Conservation (phyloP, 2,329 filamentous ascomycete species). For the Penicillium sp. region DNA sequence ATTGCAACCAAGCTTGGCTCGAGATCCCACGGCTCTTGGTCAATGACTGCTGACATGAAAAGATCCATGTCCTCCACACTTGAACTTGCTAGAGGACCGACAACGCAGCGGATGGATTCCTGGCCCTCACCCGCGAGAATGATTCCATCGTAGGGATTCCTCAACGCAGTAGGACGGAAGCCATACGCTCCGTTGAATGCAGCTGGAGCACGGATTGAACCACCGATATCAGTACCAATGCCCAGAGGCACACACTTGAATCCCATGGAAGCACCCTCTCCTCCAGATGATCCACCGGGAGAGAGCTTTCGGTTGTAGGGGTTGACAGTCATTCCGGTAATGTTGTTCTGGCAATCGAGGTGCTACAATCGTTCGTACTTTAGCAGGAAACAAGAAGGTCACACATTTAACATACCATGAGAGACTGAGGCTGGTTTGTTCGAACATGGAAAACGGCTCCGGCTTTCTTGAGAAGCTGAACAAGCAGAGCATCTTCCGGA, state of each 20-base stretch:
- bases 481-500: conserved; percentile 33
- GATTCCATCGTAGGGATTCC: background rate
- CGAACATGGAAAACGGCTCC: conserved; percentile 44
- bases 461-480: conserved; percentile 36
- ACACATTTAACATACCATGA: conserved; percentile 30
- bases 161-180: background rate
- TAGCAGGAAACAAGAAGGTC: background rate
- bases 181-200: background rate
- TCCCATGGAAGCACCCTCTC: conserved; percentile 34
- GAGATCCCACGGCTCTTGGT: conserved; percentile 30
- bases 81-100: background rate
- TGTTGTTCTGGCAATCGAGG: conserved; percentile 41
- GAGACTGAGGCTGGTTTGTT: conserved; percentile 37
- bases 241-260: conserved; percentile 30
- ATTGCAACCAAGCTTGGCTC: conserved; percentile 32
- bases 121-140: background rate
- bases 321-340: conserved; percentile 42
- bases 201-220: background rate
- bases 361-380: conserved; percentile 16
- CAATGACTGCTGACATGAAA: conserved; percentile 27
- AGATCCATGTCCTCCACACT: conserved; percentile 15
- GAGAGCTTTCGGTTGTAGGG: conserved; percentile 30
- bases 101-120: background rate
- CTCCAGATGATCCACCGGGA: conserved; percentile 28
- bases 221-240: conserved; percentile 40